Base-by-base conservation (phyloP, 305 asterid genomes). In the Fraxinus greggii region DNA sequence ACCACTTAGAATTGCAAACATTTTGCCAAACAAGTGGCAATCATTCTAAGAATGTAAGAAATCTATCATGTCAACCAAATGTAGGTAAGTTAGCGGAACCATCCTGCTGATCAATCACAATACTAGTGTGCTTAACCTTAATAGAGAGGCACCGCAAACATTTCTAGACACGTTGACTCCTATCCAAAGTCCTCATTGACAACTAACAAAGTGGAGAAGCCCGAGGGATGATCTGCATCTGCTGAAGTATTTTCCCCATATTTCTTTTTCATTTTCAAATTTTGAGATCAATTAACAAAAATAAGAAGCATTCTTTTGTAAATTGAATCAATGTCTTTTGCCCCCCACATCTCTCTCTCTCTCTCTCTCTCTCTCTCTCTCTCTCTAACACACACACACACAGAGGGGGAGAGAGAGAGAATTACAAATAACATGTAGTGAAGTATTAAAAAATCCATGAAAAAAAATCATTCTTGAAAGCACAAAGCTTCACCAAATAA, bases 21-120 rank as follows among this genome's bases (percentile, higher is more conserved):
- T 51, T n/a, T 42, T 42, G n/a, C 54, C n/a, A 65, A 59, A 31
- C 33, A 79, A 77, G 13, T 32, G 5, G 23, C 48, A 85, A 76
- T 36, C 72, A 76, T 36, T 76, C 42, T 38, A 38, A 59, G 72
- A 78, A 42, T 33, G 31, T 24, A 56, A 65, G 69, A 65, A 77
- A 63, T 67, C 78, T 36, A 78, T 17, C 67, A 24, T 38, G 59
- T 23, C 35, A 73, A 35, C 77, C 59, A 32, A 59, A 12, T 75
- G 35, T 36, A 32, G 32, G 5, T 24, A 65, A 9, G 2, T 63
- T 63, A 63, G 33, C 13, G 24, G 42, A 84, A 79, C 81, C 42
- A 75, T 65, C 31, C 29, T 61, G 29, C 61, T 7, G n/a, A 79
- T 80, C 56, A 59, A 72, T 24, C 48, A 33, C 32, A 28, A 1